Evolutionary conservation across 805 yeast species (phyloP), one percentile per base, ranked within the genome.

Genomic region (Suhomyces canberraensis): DNA sequence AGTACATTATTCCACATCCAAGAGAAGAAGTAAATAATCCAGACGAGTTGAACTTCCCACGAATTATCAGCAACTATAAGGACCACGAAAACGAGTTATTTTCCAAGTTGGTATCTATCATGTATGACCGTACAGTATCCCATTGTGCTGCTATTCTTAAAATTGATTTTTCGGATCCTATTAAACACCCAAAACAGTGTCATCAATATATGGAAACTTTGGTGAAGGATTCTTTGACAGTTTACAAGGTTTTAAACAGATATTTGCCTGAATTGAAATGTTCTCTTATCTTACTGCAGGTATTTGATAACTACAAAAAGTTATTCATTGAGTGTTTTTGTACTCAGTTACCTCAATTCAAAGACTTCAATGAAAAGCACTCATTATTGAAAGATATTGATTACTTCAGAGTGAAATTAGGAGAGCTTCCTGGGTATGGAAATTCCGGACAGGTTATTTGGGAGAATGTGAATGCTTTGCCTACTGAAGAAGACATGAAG

Each of bases 11-110:
- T 36, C 36, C 32, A 11, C 19, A 16, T 11, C 9, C 25, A 5
- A 17, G 22, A 7, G 38, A 25, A 11, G 37, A 31, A 11, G 26
- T 25, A 9, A 20, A 26, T 11, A 25, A 25, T 18, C 18, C 17
- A 15, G 70, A 65, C 11, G 64, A 60, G 11, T 41, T 58, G 3
- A 60, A 55, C 1, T 62, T 53, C 35, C 39, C 50, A 17, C 42
- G 56, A 14, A 56, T 75, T 9, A 52, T 60, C 13, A 56, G 65
- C 14, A 58, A 66, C 20, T 74, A 73, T 50, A 66, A 63, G 30
- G 84, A 78, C 38, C 91, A 84, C 46, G 80, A 79, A 40, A 68
- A 64, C 35, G 86, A 81, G 44, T 67, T 84, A 11, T 75, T 76
- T 42, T 62, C 75, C 29, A 83, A 83, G 52, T 65, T 84, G 29